These are phyloP conservation scores for Hypoxylon sp. DNA, from an alignment of 2,329 filamentous ascomycete genomes.

Conservation along the genomic window DNA sequence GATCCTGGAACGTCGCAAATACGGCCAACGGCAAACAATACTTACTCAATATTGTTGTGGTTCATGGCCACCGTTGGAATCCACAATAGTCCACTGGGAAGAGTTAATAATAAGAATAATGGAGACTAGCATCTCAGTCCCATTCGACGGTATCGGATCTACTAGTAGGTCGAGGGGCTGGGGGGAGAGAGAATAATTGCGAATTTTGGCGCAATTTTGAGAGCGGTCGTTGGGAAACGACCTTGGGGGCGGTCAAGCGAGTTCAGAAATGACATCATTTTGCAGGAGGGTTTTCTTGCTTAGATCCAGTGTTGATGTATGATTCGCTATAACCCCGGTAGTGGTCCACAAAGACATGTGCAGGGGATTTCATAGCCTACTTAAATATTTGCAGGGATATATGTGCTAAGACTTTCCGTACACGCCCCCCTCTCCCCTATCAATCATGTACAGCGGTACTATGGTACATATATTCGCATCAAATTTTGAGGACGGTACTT, in stretches of 20 bases:
- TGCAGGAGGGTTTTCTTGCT: constrained; percentile 38
- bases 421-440: constrained; percentile 30
- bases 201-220: constrained; percentile 46
- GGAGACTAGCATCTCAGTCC: constrained; percentile 22
- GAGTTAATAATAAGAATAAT: constrained; percentile 30
- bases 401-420: constrained; percentile 24
- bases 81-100: constrained; percentile 29
- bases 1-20: constrained; percentile 30
- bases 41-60: constrained; percentile 18
- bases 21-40: constrained; percentile 28
- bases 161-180: constrained; percentile 25
- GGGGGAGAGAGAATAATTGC: constrained; percentile 32
- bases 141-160: constrained; percentile 40
- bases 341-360: constrained; percentile 34
- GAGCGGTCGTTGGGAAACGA: constrained; percentile 41
- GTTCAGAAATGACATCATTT: constrained; percentile 41
- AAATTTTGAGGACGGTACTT: constrained; percentile 25
- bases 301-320: constrained; percentile 19
- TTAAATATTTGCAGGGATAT: constrained; percentile 40
- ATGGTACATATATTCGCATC: constrained; percentile 28
- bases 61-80: constrained; percentile 25
- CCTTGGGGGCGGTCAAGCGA: constrained; percentile 46
- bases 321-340: constrained; percentile 29
- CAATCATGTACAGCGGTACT: constrained; percentile 15
- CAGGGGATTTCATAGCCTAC: constrained; percentile 42